Percentiles rank a stretch among this genome's conserved stretches.
These are phyloP conservation scores for Sorghum bicolor DNA, from an alignment of 176 grass and related monocot species.

Conservation along the genomic window Sorghum_bicolor_NCBIv3 NC_012873.2:58890501-58891000, in stretches of 20 bases:
- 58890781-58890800: conserved; percentile 19
- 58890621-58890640: conserved; percentile 21
- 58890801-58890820: no score
- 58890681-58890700: conserved; percentile 12
- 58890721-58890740: conserved; percentile 21
- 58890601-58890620: conserved; percentile 32
- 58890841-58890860: background rate
- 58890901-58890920: background rate
- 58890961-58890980: conserved; percentile 1
- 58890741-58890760: conserved; percentile 39
- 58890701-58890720: conserved; percentile 47
- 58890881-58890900: conserved; percentile 11
- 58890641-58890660: conserved; percentile 49
- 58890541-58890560: conserved; percentile 91
- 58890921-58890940: background rate
- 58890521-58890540: conserved; percentile 37
- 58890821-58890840: background rate
- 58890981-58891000: conserved; percentile 11
- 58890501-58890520: conserved; percentile 26
- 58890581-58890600: conserved; percentile 3
- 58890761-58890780: conserved; percentile 17
- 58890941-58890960: conserved; percentile 31
- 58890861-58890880: background rate
- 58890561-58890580: conserved; percentile 96
- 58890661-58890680: conserved; percentile 78